phyloP scores from a whole-genome alignment of 73 alveolate genomes.

The Vitrella brassicaformis region DNA sequence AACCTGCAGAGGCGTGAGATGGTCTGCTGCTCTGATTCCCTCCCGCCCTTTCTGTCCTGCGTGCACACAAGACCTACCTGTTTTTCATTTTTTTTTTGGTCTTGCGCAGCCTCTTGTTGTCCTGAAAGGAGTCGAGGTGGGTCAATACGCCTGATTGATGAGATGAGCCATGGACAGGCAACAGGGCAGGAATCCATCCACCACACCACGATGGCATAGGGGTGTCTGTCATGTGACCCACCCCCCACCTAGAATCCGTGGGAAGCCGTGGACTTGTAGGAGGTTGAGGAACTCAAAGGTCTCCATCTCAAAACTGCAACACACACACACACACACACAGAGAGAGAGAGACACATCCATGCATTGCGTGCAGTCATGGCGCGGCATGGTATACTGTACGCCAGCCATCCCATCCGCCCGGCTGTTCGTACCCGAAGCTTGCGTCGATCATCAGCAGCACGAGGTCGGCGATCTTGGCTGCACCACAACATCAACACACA shows the following conservation, averaged over 20 bases:
- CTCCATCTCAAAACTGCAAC: slow-evolving; percentile 99
- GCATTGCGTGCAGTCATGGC: too few relatives aligned
- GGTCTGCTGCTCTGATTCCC: neutral
- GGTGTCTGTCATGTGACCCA: too few relatives aligned
- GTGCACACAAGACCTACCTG: neutral
- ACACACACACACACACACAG: too few relatives aligned
- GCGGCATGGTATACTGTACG: too few relatives aligned
- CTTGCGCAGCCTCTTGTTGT: slow-evolving; percentile 91
- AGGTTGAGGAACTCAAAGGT: slow-evolving; percentile 91
- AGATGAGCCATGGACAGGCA: slow-evolving; percentile 91
- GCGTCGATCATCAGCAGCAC: slow-evolving; percentile 95
- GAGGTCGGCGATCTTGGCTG: slow-evolving; percentile 89
- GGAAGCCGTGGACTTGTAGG: slow-evolving; percentile 11
- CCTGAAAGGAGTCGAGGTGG: slow-evolving; percentile 93
- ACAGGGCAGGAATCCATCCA: neutral
- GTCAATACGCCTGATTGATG: slow-evolving; percentile 95
- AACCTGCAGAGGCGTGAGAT: slow-evolving; percentile 46
- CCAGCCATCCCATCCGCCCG: too few relatives aligned
- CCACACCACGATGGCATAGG: too few relatives aligned
- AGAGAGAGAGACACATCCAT: too few relatives aligned
- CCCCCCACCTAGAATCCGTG: neutral
- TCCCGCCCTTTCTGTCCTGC: neutral
- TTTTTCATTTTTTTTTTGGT: slow-evolving; percentile 88
- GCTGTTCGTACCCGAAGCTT: slow-evolving; percentile 79
- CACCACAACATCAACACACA: neutral